Evolutionary conservation across 108 stramenopile species (phyloP).

Genomic region (Schizochytrium sp.): DNA sequence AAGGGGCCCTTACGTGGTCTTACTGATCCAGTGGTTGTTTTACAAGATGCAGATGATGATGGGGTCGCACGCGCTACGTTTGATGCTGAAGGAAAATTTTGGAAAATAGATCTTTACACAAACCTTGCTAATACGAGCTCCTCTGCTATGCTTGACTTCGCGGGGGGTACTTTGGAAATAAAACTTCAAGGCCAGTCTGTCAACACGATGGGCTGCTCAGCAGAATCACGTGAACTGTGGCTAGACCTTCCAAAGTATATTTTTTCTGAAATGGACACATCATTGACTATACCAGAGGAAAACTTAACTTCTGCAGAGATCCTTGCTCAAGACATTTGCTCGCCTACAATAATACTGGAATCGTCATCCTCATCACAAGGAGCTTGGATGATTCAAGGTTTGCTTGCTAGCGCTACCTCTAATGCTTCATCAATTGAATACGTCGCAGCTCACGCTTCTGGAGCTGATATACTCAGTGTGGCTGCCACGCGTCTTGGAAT

Average conservation of each 20-base stretch:
- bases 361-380: no score
- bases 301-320: background rate
- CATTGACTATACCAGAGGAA: background rate
- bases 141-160: background rate
- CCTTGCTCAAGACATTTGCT: conserved; percentile 17
- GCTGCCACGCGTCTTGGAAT: background rate
- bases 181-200: conserved; percentile 38
- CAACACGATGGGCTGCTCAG: conserved; percentile 20
- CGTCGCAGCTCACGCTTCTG: background rate
- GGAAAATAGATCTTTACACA: background rate
- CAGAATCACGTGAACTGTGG: conserved; percentile 25
- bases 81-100: background rate
- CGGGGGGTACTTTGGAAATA: background rate
- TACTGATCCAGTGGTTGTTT: conserved; percentile 1
- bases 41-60: background rate
- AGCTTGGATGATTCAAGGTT: no score
- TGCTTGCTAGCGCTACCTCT: background rate
- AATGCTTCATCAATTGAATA: background rate
- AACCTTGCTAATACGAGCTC: background rate
- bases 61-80: background rate
- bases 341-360: background rate
- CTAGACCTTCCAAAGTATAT: conserved; percentile 24
- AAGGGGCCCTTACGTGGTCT: background rate
- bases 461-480: background rate
- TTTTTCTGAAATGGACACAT: background rate